Base-by-base conservation (phyloP, 1,284 basidiomycete species). In the Boletus mariae region DNA sequence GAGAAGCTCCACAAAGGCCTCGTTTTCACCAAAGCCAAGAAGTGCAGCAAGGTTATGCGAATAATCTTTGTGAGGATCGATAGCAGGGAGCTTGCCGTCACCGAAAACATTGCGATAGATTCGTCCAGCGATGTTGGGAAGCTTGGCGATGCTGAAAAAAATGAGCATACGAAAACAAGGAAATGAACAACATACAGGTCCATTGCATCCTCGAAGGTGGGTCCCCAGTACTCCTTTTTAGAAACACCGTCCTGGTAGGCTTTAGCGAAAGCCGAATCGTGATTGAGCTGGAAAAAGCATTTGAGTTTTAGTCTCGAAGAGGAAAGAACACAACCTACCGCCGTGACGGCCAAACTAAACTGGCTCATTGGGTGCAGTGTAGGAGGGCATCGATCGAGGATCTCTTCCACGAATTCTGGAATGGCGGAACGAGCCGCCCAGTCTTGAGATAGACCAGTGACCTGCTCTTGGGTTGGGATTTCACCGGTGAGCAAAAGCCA, bases 161-260 rank as follows among this genome's bases (percentile, higher is more conserved):
- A 31, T 59, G 29, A 65, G 40, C 44, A 37, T 32, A 26, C 13
- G 51, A 51, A 58, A 49, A 53, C 4, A 20, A 44, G 9, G 28
- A 20, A 17, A 38, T 20, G n/a, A 9, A 42, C 23, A 38, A 71
- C 84, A 51, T 59, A 88, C 86, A 98, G 80, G 78, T 98, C 94
- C 90, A 98, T 95, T 51, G 90, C 85, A 76, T 99, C 96, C 71
- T 99, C 96, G 61, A 95, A 96, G 52, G 88, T 90, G 55, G 93
- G 88, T 64, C 89, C 85, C 96, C 96, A 99, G 82, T 98, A 98
- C 55, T 98, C 95, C 73, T 87, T 89, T 82, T 99, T 99, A 71
- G 87, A 85, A 66, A 96, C 83, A 62, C 96, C 96, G 65, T 91
- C 79, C 59, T 89, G 85, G 78, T 98, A 98, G 11, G 93, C 94